phyloP scores from a whole-genome alignment of 176 grass and related monocot species.

The Bolboschoenus planiculmis region DNA sequence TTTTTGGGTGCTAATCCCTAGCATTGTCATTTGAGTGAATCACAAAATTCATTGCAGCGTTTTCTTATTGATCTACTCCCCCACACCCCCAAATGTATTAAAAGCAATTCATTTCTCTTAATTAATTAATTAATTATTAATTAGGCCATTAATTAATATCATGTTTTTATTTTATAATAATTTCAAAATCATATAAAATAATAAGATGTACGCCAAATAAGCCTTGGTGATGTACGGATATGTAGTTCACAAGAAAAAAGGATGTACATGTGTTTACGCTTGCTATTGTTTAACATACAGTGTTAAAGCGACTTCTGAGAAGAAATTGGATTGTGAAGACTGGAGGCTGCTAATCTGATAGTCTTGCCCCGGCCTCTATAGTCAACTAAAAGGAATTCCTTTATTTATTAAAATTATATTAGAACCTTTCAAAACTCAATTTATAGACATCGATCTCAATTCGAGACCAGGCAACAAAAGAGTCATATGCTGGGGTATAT shows the following conservation, averaged over 20 bases:
- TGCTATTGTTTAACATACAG: background rate
- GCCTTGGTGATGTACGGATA: background rate
- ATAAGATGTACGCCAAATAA: background rate
- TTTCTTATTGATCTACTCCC: background rate
- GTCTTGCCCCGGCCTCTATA: background rate
- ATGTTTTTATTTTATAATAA: background rate
- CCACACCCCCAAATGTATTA: background rate
- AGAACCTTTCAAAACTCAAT: background rate
- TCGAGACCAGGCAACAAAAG: background rate
- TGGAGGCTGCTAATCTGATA: background rate
- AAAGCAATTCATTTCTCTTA: background rate
- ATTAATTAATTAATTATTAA: background rate
- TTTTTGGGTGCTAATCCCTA: background rate
- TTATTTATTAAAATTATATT: background rate
- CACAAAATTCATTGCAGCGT: background rate
- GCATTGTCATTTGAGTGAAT: background rate
- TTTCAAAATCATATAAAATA: background rate
- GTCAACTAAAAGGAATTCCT: background rate
- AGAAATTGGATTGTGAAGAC: background rate
- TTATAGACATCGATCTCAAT: background rate
- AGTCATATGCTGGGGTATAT: background rate
- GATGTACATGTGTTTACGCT: background rate
- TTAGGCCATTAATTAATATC: background rate
- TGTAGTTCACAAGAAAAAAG: background rate
- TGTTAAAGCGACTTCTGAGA: constrained; percentile 3